Evolutionary conservation across 2,329 filamentous ascomycete genomes (phyloP).

Genomic region (Didymosphaeria variabile): DNA sequence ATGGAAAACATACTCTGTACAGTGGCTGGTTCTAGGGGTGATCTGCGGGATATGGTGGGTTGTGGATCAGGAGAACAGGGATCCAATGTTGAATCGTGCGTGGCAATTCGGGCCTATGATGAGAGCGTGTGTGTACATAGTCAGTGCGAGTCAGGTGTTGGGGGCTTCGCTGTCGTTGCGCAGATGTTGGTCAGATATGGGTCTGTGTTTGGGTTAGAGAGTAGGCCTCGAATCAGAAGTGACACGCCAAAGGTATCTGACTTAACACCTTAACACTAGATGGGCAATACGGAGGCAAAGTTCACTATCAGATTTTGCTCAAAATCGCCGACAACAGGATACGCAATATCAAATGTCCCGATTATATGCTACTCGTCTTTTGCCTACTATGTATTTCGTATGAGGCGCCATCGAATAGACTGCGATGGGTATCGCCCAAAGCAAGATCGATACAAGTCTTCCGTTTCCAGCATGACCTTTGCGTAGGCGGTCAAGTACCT

Average conservation of each 20-base stretch:
- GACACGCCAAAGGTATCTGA: neutral
- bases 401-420: too few relatives aligned
- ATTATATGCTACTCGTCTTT: too few relatives aligned
- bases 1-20: conserved; percentile 34
- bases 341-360: too few relatives aligned
- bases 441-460: too few relatives aligned
- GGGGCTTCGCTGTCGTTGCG: conserved; percentile 38
- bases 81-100: conserved; percentile 12
- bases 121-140: conserved; percentile 16
- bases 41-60: conserved; percentile 25
- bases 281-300: too few relatives aligned
- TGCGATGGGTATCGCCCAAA: too few relatives aligned
- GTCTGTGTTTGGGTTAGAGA: conserved; percentile 28
- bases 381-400: too few relatives aligned
- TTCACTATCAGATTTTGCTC: too few relatives aligned
- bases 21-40: conserved; percentile 29
- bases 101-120: conserved; percentile 11
- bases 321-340: too few relatives aligned
- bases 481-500: too few relatives aligned
- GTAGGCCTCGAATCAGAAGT: neutral
- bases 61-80: conserved; percentile 27
- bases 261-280: too few relatives aligned
- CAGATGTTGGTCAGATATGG: conserved; percentile 42
- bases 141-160: conserved; percentile 28
- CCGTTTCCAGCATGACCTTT: too few relatives aligned